These are phyloP conservation scores for Nicotiana tomentosiformis DNA, from an alignment of 257 asterid genomes.

Conservation along the genomic window DNA sequence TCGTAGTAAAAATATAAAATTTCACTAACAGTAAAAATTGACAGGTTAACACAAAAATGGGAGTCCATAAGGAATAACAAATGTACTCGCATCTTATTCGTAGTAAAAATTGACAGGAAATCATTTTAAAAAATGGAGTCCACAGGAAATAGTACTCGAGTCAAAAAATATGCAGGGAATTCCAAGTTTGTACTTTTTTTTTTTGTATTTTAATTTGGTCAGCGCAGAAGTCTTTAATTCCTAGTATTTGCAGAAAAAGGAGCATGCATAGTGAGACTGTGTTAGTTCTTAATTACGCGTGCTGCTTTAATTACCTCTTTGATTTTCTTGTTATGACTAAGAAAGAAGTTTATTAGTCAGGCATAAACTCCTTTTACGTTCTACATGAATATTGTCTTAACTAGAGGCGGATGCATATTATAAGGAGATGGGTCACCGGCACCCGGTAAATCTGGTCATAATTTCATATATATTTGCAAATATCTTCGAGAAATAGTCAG, in stretches of 20 bases:
- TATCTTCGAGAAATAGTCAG: too few species aligned
- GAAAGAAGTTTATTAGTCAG: background rate
- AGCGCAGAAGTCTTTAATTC: background rate
- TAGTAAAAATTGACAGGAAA: background rate
- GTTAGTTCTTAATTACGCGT: background rate
- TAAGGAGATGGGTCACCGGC: too few species aligned
- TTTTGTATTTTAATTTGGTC: background rate
- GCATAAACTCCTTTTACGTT: background rate
- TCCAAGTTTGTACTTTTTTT: background rate
- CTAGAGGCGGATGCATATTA: too few species aligned
- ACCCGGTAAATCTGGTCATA: rapidly evolving
- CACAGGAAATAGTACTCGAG: too few species aligned
- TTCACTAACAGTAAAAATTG: too few species aligned
- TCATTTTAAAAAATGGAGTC: background rate
- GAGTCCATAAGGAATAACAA: background rate
- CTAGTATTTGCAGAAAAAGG: background rate
- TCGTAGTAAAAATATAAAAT: too few species aligned
- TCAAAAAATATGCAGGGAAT: background rate
- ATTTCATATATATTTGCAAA: too few species aligned
- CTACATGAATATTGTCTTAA: too few species aligned
- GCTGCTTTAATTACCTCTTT: background rate
- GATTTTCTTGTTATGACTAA: background rate
- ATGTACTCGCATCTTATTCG: background rate
- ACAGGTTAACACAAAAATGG: background rate
- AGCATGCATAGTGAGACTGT: background rate